phyloP scores from a whole-genome alignment of 2,329 filamentous ascomycete species.

The Fusarium algeriense region DNA sequence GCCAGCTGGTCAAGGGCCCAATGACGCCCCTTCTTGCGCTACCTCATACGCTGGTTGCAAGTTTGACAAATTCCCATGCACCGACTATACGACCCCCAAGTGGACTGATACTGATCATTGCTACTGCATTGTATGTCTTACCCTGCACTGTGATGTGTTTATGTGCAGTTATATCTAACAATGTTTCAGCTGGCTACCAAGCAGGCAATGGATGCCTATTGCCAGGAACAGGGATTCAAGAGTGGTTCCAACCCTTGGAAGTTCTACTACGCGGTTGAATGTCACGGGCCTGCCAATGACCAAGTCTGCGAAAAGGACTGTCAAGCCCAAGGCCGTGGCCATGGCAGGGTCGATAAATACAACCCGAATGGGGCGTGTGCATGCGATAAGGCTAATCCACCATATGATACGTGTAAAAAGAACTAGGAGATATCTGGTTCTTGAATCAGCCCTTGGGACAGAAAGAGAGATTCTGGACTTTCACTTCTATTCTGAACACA shows the following conservation, averaged over 20 bases:
- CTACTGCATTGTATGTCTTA: neutral
- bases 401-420: neutral
- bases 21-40: neutral
- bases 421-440: rapidly evolving
- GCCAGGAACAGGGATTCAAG: neutral
- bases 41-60: neutral
- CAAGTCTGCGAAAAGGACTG: neutral
- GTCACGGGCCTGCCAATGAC: neutral
- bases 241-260: neutral
- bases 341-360: neutral
- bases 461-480: rapidly evolving
- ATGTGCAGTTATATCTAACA: rapidly evolving
- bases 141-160: rapidly evolving
- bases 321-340: neutral
- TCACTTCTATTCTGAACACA: neutral
- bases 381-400: neutral
- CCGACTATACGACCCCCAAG: neutral
- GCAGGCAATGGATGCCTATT: neutral
- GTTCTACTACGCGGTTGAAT: neutral
- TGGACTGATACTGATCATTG: neutral
- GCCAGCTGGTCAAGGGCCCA: neutral
- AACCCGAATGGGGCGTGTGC: neutral
- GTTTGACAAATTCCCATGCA: neutral
- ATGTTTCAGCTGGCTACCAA: rapidly evolving
- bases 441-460: neutral